Evolutionary conservation across 2,329 filamentous ascomycete species (phyloP).

Genomic region (Orbilia blumenaviensis): DNA sequence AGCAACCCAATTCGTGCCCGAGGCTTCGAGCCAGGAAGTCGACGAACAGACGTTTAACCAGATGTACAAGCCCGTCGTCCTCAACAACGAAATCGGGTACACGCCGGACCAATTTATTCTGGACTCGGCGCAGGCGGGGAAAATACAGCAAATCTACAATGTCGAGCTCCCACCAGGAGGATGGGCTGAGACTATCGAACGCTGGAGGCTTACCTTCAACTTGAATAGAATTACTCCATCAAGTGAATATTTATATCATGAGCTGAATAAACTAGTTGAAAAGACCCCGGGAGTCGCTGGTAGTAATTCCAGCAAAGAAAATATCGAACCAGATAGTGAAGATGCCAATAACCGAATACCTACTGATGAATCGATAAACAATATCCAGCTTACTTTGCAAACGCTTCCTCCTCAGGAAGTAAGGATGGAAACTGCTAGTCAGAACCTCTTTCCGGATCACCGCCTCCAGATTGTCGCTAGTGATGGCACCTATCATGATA

Average conservation of each 20-base stretch:
- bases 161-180: slow-evolving; percentile 24
- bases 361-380: neutral
- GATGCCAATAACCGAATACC: neutral
- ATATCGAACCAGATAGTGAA: neutral
- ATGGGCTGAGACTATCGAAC: slow-evolving; percentile 14
- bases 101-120: slow-evolving; percentile 46
- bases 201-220: slow-evolving; percentile 43
- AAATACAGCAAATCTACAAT: slow-evolving; percentile 37
- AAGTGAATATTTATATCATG: neutral
- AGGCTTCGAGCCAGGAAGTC: no score
- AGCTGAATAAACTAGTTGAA: neutral
- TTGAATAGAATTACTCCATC: slow-evolving; percentile 35
- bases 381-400: neutral
- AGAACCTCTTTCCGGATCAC: slow-evolving; percentile 15
- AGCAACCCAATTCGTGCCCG: neutral
- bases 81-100: slow-evolving; percentile 28
- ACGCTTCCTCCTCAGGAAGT: neutral
- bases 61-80: neutral
- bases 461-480: slow-evolving; percentile 11
- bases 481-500: slow-evolving; percentile 8
- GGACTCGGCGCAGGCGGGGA: slow-evolving; percentile 16
- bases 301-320: slow-evolving; percentile 7
- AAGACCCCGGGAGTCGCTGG: neutral
- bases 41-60: neutral
- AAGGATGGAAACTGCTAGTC: neutral